phyloP scores from a whole-genome alignment of 225 moss, liverwort and hornwort genomes.

The Pseudoscleropodium purum region DNA sequence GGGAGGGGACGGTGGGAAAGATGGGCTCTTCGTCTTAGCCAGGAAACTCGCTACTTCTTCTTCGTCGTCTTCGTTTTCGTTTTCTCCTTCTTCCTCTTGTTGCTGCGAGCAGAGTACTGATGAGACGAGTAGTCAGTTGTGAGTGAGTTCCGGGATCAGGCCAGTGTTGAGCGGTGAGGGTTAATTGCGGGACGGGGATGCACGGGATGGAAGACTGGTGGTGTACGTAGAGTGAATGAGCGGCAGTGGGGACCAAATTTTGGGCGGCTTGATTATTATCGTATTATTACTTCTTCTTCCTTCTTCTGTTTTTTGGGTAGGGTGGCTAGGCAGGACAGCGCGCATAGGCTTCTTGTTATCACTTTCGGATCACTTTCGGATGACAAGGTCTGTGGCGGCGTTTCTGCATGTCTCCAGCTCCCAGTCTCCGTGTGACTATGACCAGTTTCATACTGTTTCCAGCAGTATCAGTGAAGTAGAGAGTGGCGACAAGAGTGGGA shows the following conservation, averaged over 20 bases:
- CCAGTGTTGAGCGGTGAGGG: background rate
- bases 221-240: background rate
- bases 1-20: background rate
- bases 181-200: constrained; percentile 2
- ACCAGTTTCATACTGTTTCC: background rate
- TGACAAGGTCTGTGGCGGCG: constrained; percentile 45
- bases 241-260: background rate
- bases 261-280: background rate
- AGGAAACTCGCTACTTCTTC: background rate
- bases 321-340: background rate
- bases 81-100: background rate
- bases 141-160: constrained; percentile 3
- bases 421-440: background rate
- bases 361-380: constrained; percentile 22
- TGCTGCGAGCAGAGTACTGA: background rate
- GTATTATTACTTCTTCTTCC: background rate
- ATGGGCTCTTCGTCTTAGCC: background rate
- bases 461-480: background rate
- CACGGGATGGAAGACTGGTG: background rate
- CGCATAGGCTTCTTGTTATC: background rate
- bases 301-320: background rate
- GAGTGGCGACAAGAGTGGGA: background rate
- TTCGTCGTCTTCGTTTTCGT: background rate
- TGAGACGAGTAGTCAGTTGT: background rate
- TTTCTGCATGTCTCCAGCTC: constrained; percentile 36